Conservation (phyloP, 331 rosid genomes). For the Malus hybrid region DNA sequence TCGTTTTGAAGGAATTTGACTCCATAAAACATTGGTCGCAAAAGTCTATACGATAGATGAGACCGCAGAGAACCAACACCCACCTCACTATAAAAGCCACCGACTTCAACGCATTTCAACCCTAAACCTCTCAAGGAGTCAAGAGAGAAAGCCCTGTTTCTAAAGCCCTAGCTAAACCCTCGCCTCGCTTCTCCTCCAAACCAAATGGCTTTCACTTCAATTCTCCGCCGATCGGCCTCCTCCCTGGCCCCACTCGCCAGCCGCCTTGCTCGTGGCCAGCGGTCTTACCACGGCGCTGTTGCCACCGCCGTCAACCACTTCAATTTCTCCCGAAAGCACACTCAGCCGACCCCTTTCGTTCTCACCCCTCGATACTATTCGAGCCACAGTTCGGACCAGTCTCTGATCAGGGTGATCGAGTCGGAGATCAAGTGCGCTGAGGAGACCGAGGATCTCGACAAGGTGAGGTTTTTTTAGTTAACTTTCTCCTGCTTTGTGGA, state of each 20-base stretch:
- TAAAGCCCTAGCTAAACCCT: conserved; percentile 18
- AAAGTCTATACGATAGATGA: not conserved
- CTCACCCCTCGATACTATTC: conserved; percentile 44
- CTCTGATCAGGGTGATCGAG: conserved; percentile 50
- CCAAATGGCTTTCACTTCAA: conserved; percentile 59
- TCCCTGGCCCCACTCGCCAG: conserved; percentile 41
- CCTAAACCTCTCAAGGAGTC: not conserved
- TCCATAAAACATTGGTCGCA: not conserved
- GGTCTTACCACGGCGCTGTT: conserved; percentile 21
- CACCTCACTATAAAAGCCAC: not conserved
- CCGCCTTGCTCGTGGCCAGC: conserved; percentile 27
- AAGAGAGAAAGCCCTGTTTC: not conserved
- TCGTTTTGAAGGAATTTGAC: too few species aligned
- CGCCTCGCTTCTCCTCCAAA: conserved; percentile 17
- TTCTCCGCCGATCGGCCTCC: conserved; percentile 59
- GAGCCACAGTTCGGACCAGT: conserved; percentile 42
- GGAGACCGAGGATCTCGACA: conserved; percentile 46
- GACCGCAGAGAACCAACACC: not conserved
- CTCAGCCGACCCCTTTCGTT: not conserved
- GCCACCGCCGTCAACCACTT: conserved; percentile 33
- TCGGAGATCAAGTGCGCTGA: conserved; percentile 54
- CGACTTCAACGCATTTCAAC: not conserved
- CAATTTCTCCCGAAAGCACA: conserved; percentile 1
- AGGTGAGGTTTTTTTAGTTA: conserved; percentile 30
- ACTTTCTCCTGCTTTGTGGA: not conserved